These are phyloP conservation scores for Cornus kousa DNA, from an alignment of 148 eudicot species.

Conservation along the genomic window DNA sequence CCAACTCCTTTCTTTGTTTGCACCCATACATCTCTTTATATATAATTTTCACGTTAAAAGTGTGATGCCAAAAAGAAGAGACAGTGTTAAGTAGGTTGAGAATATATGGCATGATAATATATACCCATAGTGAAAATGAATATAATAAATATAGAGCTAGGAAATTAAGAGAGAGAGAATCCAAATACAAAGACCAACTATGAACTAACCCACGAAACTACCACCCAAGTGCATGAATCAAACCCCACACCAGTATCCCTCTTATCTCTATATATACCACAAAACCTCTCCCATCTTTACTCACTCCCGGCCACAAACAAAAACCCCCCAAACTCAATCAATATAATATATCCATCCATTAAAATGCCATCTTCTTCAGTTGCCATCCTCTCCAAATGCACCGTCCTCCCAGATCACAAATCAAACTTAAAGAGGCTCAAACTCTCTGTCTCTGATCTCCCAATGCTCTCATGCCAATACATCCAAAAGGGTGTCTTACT, in stretches of 20 bases:
- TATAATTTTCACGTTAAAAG: no score
- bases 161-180: background rate
- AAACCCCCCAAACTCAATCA: background rate
- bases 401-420: constrained; percentile 25
- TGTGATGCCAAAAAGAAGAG: no score
- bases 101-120: no score
- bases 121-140: no score
- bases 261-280: constrained; percentile 9
- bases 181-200: constrained; percentile 8
- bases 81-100: no score
- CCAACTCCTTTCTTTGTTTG: no score
- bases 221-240: constrained; percentile 24
- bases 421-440: constrained; percentile 32
- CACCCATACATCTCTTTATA: no score
- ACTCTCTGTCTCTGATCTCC: constrained; percentile 60
- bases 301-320: background rate
- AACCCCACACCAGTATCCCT: background rate
- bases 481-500: constrained; percentile 54
- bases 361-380: constrained; percentile 42
- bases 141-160: no score
- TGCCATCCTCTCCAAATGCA: constrained; percentile 36
- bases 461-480: constrained; percentile 64
- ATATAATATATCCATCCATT: background rate
- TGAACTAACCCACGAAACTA: constrained; percentile 4
- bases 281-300: background rate